Base-by-base conservation (phyloP, 2,329 filamentous ascomycete genomes). In the Ilyonectria robusta region DNA sequence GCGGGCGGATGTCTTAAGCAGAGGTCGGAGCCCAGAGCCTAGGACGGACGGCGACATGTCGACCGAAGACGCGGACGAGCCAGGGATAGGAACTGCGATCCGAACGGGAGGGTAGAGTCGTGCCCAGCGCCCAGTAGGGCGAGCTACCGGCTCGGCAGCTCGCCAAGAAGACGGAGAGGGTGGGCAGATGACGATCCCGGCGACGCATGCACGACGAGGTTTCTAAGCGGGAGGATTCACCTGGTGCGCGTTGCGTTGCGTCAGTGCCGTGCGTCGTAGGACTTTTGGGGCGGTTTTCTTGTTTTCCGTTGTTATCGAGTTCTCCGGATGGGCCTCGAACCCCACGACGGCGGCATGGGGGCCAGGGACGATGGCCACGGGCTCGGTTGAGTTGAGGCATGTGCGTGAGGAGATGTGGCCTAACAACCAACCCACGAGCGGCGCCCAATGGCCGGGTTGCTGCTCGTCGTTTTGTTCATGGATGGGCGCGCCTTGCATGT, bases 151-250 rank as follows among this genome's bases (percentile, higher is more conserved):
- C 35, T 53, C 47, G 37, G 40, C 47, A 53, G 51, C 31, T 31
- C 42, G 8, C 23, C 29, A 59, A 48, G 35, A 13, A 23, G 55
- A 35, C 19, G 53, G 26, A 33, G 53, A 54, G 56, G 61, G 61
- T 67, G 65, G 65, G 65, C 65, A 67, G 65, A 61, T 67, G 61
- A 67, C 62, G 29, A 46, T 47, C 59, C 19, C 40, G 63, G 53
- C 58, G 21, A 53, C 47, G 48, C 55, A 54, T 46, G 53, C 19
- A 65, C 57, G 51, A 57, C 51, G 35, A 54, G 26, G 57, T 54
- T 42, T 42, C 40, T 33, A 46, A 50, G 40, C 26, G 35, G 15
- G 35, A 33, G 23, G 35, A 13, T 37, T 44, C 62, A 59, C 29
- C 35, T 17, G 17, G 26, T 33, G 35, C 31, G 33, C 35, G 19